phyloP scores from a whole-genome alignment of 2,329 filamentous ascomycete species.

The Fusarium multiceps region DNA sequence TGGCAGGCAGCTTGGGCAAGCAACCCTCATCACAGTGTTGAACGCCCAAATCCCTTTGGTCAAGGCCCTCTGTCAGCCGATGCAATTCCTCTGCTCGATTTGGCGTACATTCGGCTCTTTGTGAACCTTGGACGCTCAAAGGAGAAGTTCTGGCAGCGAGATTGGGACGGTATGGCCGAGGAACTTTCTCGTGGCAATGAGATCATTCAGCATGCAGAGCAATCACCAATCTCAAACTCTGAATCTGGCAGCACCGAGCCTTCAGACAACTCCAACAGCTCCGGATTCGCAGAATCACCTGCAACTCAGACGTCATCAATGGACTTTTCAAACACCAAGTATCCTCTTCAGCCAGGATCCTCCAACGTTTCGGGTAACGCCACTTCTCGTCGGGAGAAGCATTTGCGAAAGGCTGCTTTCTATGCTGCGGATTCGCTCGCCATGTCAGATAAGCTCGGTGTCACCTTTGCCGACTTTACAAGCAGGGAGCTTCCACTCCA shows the following conservation, averaged over 20 bases:
- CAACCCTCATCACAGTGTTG: conserved; percentile 84
- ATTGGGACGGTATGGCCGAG: conserved; percentile 91
- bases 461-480: conserved; percentile 85
- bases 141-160: conserved; percentile 92
- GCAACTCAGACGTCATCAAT: conserved; percentile 62
- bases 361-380: conserved; percentile 52
- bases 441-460: conserved; percentile 86
- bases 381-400: conserved; percentile 81
- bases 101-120: conserved; percentile 92
- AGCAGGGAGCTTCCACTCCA: conserved; percentile 89
- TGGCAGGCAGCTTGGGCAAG: conserved; percentile 95
- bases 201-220: conserved; percentile 77
- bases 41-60: conserved; percentile 86
- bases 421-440: conserved; percentile 92
- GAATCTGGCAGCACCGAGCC: conserved; percentile 58
- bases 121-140: conserved; percentile 93
- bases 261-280: conserved; percentile 60
- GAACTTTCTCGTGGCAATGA: conserved; percentile 84
- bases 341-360: conserved; percentile 44
- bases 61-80: conserved; percentile 87
- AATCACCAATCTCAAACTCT: conserved; percentile 64
- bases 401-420: conserved; percentile 92
- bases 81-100: conserved; percentile 87
- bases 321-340: conserved; percentile 57
- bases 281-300: conserved; percentile 64